Evolutionary conservation across 805 yeast species (phyloP).

Genomic region (Wickerhamiella musiphila): DNA sequence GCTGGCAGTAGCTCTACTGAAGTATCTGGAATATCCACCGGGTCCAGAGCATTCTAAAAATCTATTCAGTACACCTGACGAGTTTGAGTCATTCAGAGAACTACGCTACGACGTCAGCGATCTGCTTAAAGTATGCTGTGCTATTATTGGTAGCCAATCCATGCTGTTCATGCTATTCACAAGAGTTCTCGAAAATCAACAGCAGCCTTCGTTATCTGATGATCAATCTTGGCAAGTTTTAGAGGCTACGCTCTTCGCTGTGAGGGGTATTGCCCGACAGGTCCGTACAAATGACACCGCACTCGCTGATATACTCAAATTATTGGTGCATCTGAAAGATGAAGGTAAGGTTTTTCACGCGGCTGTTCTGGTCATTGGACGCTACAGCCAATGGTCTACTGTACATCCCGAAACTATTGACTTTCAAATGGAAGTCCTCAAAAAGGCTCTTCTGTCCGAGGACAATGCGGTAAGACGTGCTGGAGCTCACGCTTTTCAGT

Average conservation of each 20-base stretch:
- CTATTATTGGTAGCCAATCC: conserved; percentile 59
- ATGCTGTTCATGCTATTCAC: conserved; percentile 36
- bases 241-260: conserved; percentile 77
- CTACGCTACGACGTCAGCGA: conserved; percentile 96
- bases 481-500: conserved; percentile 85
- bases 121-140: conserved; percentile 89
- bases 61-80: conserved; percentile 52
- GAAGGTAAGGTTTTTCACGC: conserved; percentile 81
- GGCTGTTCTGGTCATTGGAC: conserved; percentile 81
- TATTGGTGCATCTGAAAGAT: conserved; percentile 48
- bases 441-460: conserved; percentile 42
- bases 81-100: conserved; percentile 81
- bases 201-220: background rate
- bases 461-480: conserved; percentile 48
- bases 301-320: conserved; percentile 61
- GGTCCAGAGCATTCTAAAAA: conserved; percentile 27
- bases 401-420: conserved; percentile 70
- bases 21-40: conserved; percentile 60
- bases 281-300: conserved; percentile 48
- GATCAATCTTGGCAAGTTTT: conserved; percentile 52
- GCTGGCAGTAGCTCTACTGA: conserved; percentile 42
- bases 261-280: conserved; percentile 91
- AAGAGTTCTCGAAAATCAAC: background rate
- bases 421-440: conserved; percentile 69
- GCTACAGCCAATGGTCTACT: conserved; percentile 91